phyloP scores from a whole-genome alignment of 176 grass and related monocot genomes.

The Carex littledalei region DNA sequence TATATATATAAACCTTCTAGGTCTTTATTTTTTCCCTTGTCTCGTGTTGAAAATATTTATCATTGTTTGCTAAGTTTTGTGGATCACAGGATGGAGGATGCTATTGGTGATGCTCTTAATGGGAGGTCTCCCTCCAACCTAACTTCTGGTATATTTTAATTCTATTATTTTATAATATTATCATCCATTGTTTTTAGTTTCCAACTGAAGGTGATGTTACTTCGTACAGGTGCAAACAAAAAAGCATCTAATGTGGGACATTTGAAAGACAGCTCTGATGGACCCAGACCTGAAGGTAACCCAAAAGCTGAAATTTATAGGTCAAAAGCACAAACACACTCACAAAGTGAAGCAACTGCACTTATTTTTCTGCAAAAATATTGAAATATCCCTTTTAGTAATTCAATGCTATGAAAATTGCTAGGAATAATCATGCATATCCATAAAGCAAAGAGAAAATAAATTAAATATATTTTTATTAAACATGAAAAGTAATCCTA shows the following conservation, averaged over 20 bases:
- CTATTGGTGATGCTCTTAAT: slow-evolving; percentile 50
- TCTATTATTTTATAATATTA: neutral
- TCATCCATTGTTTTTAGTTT: neutral
- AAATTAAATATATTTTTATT: neutral
- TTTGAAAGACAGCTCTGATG: slow-evolving; percentile 58
- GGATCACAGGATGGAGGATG: slow-evolving; percentile 67
- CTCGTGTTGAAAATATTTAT: neutral
- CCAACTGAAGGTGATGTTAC: slow-evolving; percentile 13
- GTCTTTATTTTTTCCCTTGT: neutral
- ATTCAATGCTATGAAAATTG: neutral
- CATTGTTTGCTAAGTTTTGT: neutral
- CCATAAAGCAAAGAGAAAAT: neutral
- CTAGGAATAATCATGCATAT: neutral
- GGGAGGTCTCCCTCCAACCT: slow-evolving; percentile 61
- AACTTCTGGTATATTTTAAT: slow-evolving; percentile 44
- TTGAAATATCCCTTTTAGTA: neutral
- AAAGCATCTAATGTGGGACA: slow-evolving; percentile 67
- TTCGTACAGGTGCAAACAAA: slow-evolving; percentile 71
- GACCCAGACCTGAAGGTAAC: slow-evolving; percentile 70
- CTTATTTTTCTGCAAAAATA: neutral
- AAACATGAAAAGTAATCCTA: neutral
- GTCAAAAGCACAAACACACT: neutral
- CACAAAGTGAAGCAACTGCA: neutral
- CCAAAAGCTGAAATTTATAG: neutral
- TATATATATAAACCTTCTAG: neutral